phyloP scores from a whole-genome alignment of 495 filamentous ascomycete species.

The Haplographium delicatum region DNA sequence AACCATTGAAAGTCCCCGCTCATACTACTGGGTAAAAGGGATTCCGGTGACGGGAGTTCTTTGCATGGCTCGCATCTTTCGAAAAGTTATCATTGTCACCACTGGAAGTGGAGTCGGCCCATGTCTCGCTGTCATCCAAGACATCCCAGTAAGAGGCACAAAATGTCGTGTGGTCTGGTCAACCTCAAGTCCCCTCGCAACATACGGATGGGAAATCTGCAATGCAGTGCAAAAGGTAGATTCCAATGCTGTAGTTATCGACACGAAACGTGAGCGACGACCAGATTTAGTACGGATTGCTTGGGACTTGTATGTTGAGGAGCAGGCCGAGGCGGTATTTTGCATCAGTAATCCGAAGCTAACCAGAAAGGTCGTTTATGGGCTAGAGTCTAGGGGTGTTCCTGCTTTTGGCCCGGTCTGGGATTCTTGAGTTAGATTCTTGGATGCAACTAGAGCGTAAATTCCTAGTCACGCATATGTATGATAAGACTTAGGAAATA shows the following conservation, averaged over 20 bases:
- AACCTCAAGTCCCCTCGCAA: slow-evolving; percentile 36
- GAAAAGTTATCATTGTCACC: slow-evolving; percentile 64
- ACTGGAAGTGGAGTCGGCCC: slow-evolving; percentile 73
- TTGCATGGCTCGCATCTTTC: slow-evolving; percentile 65
- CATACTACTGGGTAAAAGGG: slow-evolving; percentile 44
- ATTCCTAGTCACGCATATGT: too few species aligned
- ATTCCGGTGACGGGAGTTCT: slow-evolving; percentile 62
- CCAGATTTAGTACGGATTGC: slow-evolving; percentile 46
- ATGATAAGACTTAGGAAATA: too few species aligned
- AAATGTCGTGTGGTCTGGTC: slow-evolving; percentile 38
- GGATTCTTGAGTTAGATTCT: slow-evolving; percentile 56
- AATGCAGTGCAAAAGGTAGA: slow-evolving; percentile 35
- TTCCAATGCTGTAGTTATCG: slow-evolving; percentile 35
- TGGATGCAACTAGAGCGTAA: too few species aligned
- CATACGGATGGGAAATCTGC: slow-evolving; percentile 39
- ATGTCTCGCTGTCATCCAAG: slow-evolving; percentile 13
- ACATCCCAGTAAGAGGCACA: neutral
- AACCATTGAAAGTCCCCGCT: slow-evolving; percentile 56
- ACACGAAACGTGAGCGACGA: slow-evolving; percentile 35
- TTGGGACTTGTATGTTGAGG: slow-evolving; percentile 49
- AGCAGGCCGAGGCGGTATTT: slow-evolving; percentile 63
- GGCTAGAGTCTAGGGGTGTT: slow-evolving; percentile 58
- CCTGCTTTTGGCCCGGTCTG: slow-evolving; percentile 74
- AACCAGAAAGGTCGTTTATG: slow-evolving; percentile 62
- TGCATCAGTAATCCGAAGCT: slow-evolving; percentile 64